Conservation (phyloP, 148 eudicot species). For the Fagopyrum tataricum region DNA sequence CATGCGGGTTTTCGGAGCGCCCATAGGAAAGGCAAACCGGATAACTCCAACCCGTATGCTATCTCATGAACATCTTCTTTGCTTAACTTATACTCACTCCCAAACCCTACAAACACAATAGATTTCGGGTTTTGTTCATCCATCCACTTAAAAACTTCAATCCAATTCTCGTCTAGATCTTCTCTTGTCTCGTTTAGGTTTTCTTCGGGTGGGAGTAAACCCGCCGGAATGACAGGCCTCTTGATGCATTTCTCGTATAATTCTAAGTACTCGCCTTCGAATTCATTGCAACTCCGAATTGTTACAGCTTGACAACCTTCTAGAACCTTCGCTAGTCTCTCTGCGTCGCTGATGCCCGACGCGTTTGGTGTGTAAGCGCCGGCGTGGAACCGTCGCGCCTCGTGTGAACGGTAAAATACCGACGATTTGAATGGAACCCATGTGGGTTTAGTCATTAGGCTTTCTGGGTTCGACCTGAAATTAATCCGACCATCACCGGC, state of each 20-base stretch:
- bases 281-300: conserved; percentile 15
- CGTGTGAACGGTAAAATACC: conserved; percentile 13
- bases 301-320: neutral
- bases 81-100: conserved; percentile 17
- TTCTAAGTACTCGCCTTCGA: conserved; percentile 17
- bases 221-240: conserved; percentile 17
- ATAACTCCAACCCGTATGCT: conserved; percentile 15
- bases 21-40: conserved; percentile 23
- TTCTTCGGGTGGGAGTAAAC: conserved; percentile 18
- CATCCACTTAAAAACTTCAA: conserved; percentile 19
- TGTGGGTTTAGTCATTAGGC: conserved; percentile 11
- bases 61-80: conserved; percentile 20
- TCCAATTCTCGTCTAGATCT: conserved; percentile 14
- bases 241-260: neutral
- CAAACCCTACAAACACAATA: conserved; percentile 26
- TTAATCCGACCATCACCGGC: conserved; percentile 8
- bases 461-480: conserved; percentile 11
- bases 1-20: neutral
- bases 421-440: conserved; percentile 19
- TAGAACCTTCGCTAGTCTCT: neutral
- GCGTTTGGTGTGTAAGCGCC: no score
- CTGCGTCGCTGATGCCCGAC: no score
- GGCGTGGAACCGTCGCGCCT: conserved; percentile 5
- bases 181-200: neutral
- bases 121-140: conserved; percentile 15